Evolutionary conservation across 2,329 filamentous ascomycete species (phyloP), one percentile per base, ranked within the genome.

Genomic region (Verticillium zaregamsianum): DNA sequence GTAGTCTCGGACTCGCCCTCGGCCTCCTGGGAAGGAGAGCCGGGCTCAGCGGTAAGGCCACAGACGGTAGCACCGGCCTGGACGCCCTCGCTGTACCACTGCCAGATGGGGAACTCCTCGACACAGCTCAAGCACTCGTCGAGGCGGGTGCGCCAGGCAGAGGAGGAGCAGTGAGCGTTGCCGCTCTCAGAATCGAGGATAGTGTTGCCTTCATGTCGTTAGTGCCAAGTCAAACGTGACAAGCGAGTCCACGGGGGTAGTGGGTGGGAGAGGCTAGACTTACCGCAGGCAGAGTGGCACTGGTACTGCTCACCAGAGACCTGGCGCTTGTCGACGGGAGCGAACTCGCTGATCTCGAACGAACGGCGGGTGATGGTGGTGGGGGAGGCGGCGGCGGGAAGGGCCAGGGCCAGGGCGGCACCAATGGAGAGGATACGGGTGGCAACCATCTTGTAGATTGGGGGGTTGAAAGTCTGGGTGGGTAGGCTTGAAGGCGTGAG

Each of bases 41-140:
- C 45, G 32, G 63, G 65, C 8, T 31, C 55, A 6, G 62, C 65
- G 17, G 58, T 60, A 63, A 72, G 58, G 37, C 73, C 72, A 63
- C 78, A 78, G 9, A 66, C 71, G 17, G 71, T 63, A 14, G 79
- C 79, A 25, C 75, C 77, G 1, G 66, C 66, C 20, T 66, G 63
- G 23, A 82, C 74, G 11, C 72, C 69, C 20, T 66, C 61, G 17
- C 77, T 75, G 58, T 82, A 82, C 63, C 75, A 72, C 54, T 73
- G 66, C 79, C 79, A 81, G 65, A 82, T 78, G 33, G 79, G 69
- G 59, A 73, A 76, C 23, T 74, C 67, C 35, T 74, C 64, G 52
- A 79, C 79, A 62, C 80, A 82, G 56, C 77, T 68, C 32, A 82
- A 72, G 65, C 81, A 84, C 32, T 69, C 75, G 28, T 76, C 68